Base-by-base conservation (phyloP, 2,329 filamentous ascomycete genomes). In the Epichloe coenophiala region DNA sequence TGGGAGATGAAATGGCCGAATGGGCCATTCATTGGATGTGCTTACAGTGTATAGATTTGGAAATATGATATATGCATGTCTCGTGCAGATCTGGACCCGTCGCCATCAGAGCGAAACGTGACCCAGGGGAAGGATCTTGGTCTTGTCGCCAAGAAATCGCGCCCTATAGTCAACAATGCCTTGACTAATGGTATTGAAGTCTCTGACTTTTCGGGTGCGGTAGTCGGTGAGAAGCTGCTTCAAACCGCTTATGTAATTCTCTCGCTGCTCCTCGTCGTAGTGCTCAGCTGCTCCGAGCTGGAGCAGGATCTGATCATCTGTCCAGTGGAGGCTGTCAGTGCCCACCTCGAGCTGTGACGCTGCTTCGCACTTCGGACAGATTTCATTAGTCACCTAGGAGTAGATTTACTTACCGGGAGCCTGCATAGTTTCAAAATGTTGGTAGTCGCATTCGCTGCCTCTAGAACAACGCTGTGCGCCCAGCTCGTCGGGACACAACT, bases 401-500 rank as follows among this genome's bases (percentile, higher is more conserved):
- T n/a, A 47, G 38, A 54, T 8, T 12, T 42, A 67, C 67, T 57
- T 64, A 70, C 67, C 67, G 56, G 67, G 61, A 47, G 65, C 61
- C 50, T 61, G 61, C 59, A 69, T 67, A 48, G 56, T 61, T 45
- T 63, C 63, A 64, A 95, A 90, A 70, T 98, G 93, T 71, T 97
- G 78, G 57, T 72, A 83, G 51, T 80, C 71, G 69, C 93, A 98
- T 50, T 77, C 72, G 53, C 70, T 65, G 61, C 90, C 86, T 58
- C 84, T 83, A 33, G 76, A 66, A 56, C 93, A 97, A 57, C 74
- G 71, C 54, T 81, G 80, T 48, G 81, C 82, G 45, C 75, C 73
- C 55, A 86, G 70, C 66, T 95, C 87, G 60, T 80, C 84, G 38
- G 81, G 83, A 67, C 93, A 98, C 46, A 97, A 63, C 54, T 79